These are phyloP conservation scores for Maudiozyma saulgeensis DNA, from an alignment of 805 yeast species.

Conservation along the genomic window DNA sequence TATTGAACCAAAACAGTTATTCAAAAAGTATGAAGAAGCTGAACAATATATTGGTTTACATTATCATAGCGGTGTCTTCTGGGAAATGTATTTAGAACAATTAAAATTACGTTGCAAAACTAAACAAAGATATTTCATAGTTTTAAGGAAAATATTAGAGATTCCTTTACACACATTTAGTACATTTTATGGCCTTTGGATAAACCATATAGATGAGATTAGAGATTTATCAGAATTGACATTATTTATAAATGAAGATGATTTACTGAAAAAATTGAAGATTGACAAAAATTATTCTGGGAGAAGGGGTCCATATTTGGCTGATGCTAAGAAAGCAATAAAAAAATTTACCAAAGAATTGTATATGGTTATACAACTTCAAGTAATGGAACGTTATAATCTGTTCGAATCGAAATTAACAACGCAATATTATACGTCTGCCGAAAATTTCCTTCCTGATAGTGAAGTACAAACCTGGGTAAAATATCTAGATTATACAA, in stretches of 20 bases:
- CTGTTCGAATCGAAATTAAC: conserved; percentile 25
- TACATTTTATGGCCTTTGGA: conserved; percentile 25
- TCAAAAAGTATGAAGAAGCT: conserved; percentile 25
- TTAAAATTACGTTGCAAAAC: conserved; percentile 15
- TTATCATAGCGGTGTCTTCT: conserved; percentile 28
- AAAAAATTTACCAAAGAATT: conserved; percentile 23
- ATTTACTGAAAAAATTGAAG: conserved; percentile 17
- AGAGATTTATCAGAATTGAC: conserved; percentile 21
- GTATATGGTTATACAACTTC: conserved; percentile 25
- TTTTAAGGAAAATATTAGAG: conserved; percentile 25
- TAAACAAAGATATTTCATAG: conserved; percentile 16
- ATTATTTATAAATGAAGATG: conserved; percentile 17
- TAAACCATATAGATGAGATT: conserved; percentile 21
- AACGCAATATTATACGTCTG: conserved; percentile 21
- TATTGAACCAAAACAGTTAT: conserved; percentile 14
- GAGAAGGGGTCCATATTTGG: conserved; percentile 29
- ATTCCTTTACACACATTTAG: conserved; percentile 26
- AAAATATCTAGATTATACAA: conserved; percentile 22
- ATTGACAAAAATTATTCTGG: conserved; percentile 14
- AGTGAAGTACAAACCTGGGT: conserved; percentile 22
- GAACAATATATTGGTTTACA: conserved; percentile 27
- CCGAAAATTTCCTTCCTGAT: conserved; percentile 18
- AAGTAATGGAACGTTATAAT: conserved; percentile 22
- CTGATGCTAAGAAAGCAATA: conserved; percentile 25
- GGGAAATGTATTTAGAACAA: conserved; percentile 27